phyloP scores from a whole-genome alignment of 108 stramenopile species.

The Stephanodiscus triporus region DNA sequence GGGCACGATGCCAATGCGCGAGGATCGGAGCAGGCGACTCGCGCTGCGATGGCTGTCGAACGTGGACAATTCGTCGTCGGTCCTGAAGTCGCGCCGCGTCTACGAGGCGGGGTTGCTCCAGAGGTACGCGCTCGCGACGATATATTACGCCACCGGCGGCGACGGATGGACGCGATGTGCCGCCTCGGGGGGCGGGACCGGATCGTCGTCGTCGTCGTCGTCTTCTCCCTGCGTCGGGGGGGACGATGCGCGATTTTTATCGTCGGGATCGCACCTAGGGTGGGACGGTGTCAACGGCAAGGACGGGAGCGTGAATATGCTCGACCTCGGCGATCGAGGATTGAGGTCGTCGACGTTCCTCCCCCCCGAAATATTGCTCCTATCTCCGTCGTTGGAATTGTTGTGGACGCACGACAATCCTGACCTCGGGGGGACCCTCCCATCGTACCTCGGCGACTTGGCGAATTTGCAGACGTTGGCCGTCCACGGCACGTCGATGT shows the following conservation, averaged over 20 bases:
- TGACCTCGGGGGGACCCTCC: conserved; percentile 20
- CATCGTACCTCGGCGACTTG: conserved; percentile 45
- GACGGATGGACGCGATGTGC: conserved; percentile 41
- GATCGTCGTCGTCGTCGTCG: not conserved
- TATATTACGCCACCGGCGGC: conserved; percentile 53
- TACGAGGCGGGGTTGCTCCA: conserved; percentile 30
- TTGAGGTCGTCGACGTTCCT: conserved; percentile 11
- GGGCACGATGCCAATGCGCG: not conserved
- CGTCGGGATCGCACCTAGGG: conserved; percentile 14
- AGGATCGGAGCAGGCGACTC: not conserved
- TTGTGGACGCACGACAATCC: conserved; percentile 38
- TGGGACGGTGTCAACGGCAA: conserved; percentile 44
- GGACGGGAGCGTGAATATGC: conserved; percentile 21
- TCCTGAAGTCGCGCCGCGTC: conserved; percentile 1
- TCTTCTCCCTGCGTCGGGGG: conserved; percentile 3
- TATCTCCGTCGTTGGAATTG: conserved; percentile 37
- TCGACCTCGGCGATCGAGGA: conserved; percentile 26
- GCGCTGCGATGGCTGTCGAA: conserved; percentile 1
- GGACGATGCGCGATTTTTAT: conserved; percentile 22
- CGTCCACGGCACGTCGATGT: conserved; percentile 25
- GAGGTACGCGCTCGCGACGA: conserved; percentile 57
- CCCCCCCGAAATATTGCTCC: conserved; percentile 32
- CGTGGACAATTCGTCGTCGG: not conserved
- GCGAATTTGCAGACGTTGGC: conserved; percentile 26
- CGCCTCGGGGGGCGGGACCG: too few species aligned